These are phyloP conservation scores for Scutellaria galericulata DNA, from an alignment of 257 asterid species.

Conservation along the genomic window DNA sequence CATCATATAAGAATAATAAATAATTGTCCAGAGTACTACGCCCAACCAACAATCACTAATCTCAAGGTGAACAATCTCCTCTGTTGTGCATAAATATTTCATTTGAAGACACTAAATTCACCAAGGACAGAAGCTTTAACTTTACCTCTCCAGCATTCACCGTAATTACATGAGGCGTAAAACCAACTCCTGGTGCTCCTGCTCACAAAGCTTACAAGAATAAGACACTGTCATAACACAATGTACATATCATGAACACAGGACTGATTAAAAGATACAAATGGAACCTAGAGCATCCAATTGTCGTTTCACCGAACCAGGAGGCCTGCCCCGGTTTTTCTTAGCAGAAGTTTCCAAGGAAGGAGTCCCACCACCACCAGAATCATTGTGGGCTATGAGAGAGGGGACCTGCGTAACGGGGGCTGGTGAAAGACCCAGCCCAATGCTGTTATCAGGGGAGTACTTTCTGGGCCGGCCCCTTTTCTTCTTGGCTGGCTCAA, in stretches of 20 bases:
- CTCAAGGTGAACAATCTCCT: background rate
- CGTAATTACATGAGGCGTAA: constrained; percentile 55
- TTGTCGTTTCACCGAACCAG: constrained; percentile 57
- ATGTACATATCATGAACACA: background rate
- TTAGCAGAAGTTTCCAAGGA: constrained; percentile 45
- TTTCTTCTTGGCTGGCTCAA: constrained; percentile 71
- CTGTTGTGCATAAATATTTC: background rate
- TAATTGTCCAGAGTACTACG: background rate
- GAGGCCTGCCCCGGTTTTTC: constrained; percentile 60
- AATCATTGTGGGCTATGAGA: constrained; percentile 37
- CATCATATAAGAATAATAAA: background rate
- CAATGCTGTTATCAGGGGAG: constrained; percentile 81
- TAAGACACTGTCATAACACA: constrained; percentile 3
- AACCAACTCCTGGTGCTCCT: constrained; percentile 56
- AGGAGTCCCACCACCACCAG: constrained; percentile 47
- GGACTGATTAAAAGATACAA: background rate
- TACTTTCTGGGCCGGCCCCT: constrained; percentile 91
- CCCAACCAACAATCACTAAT: background rate
- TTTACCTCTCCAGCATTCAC: constrained; percentile 54
- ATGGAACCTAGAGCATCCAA: constrained; percentile 54
- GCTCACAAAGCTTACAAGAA: constrained; percentile 30
- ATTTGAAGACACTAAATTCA: background rate
- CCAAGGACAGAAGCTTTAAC: background rate
- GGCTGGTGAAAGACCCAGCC: constrained; percentile 72
- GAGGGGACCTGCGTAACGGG: constrained; percentile 57